A percentile compares a stretch with the other conserved stretches of the same genome.
phyloP scores from a whole-genome alignment of 257 asterid genomes.

The Nicotiana tabacum region DNA sequence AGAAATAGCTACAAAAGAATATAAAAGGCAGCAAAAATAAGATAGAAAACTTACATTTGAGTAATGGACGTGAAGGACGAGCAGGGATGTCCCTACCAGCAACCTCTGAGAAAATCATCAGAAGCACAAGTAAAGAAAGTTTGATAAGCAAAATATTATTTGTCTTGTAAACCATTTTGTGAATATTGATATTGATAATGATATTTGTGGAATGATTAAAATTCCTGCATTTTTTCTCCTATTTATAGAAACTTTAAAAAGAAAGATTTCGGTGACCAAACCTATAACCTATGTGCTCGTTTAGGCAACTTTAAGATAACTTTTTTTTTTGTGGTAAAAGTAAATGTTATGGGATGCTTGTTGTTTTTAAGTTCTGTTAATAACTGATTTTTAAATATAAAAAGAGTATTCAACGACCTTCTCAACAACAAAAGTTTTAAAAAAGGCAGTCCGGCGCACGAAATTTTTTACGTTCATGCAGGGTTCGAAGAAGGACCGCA shows the following conservation, averaged over 20 bases:
- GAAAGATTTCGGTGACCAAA: background rate
- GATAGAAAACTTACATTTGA: too few relatives aligned
- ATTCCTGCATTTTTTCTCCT: background rate
- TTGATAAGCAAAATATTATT: background rate
- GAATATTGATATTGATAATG: background rate
- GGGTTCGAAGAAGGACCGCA: too few relatives aligned
- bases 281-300: background rate
- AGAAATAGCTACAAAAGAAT: too few relatives aligned
- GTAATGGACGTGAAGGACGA: too few relatives aligned
- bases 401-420: too few relatives aligned
- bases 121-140: background rate
- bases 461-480: too few relatives aligned
- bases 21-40: too few relatives aligned
- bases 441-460: too few relatives aligned
- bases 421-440: too few relatives aligned
- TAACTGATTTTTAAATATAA: too few relatives aligned
- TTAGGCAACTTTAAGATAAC: background rate
- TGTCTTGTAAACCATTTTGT: background rate
- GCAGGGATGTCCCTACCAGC: background rate
- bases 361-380: background rate
- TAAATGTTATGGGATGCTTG: background rate
- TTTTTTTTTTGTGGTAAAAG: background rate
- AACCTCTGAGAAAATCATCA: background rate
- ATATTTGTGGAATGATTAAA: background rate
- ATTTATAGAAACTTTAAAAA: background rate